Conservation (phyloP, 1,284 basidiomycete genomes). For the Pterula multifida region DNA sequence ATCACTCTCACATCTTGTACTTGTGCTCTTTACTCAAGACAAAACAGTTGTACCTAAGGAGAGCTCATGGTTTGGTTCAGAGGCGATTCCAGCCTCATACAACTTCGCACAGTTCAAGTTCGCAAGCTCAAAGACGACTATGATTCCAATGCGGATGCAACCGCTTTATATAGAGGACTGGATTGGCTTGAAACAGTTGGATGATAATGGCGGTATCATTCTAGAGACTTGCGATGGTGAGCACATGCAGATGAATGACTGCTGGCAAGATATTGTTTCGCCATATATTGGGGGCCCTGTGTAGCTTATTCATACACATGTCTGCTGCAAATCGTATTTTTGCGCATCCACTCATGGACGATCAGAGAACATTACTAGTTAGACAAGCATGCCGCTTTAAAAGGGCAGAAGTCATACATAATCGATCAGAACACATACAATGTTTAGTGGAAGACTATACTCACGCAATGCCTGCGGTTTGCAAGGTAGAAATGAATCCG, state of each 20-base stretch:
- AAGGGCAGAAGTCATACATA: constrained; percentile 8
- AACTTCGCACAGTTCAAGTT: not conserved
- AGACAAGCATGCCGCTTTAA: constrained; percentile 22
- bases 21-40: constrained; percentile 61
- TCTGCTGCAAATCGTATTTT: not conserved
- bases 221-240: constrained; percentile 63
- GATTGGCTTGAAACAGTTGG: constrained; percentile 74
- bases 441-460: constrained; percentile 15
- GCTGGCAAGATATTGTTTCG: constrained; percentile 46
- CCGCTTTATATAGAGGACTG: constrained; percentile 78
- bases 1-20: constrained; percentile 47
- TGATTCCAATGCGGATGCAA: constrained; percentile 68
- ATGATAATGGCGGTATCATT: constrained; percentile 56
- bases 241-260: constrained; percentile 71
- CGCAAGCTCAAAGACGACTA: constrained; percentile 17
- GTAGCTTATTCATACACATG: not conserved
- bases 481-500: constrained; percentile 66
- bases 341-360: not conserved
- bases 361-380: constrained; percentile 5
- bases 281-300: constrained; percentile 29
- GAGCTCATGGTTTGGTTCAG: constrained; percentile 76
- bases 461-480: constrained; percentile 63
- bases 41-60: constrained; percentile 74
- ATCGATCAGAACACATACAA: not conserved
- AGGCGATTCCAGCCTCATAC: constrained; percentile 22